Evolutionary conservation across 441 rosid species (phyloP).

Genomic region (Iberis amara): DNA sequence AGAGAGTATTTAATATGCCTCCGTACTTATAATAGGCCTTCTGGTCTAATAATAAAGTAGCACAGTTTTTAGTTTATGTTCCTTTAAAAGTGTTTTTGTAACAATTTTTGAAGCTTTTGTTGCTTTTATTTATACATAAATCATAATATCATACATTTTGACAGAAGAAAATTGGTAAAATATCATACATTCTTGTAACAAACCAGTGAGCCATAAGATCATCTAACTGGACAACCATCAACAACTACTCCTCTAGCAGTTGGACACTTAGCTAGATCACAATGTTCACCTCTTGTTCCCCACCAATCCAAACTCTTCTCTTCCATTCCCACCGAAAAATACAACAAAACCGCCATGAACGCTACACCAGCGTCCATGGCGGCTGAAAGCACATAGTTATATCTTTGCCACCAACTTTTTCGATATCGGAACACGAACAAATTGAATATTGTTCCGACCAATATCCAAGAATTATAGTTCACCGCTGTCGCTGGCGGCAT

Average conservation of each 20-base stretch:
- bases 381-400: slow-evolving; percentile 74
- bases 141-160: too few species aligned
- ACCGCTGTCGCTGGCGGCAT: slow-evolving; percentile 78
- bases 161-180: too few species aligned
- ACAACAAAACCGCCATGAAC: slow-evolving; percentile 66
- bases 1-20: too few species aligned
- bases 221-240: slow-evolving; percentile 52
- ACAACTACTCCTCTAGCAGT: slow-evolving; percentile 53
- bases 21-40: too few species aligned
- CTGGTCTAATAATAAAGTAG: too few species aligned
- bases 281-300: slow-evolving; percentile 66
- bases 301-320: slow-evolving; percentile 42
- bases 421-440: slow-evolving; percentile 47
- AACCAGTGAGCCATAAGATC: too few species aligned
- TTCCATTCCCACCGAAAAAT: slow-evolving; percentile 46
- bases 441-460: slow-evolving; percentile 52
- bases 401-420: slow-evolving; percentile 74
- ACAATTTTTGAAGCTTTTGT: too few species aligned
- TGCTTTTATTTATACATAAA: too few species aligned
- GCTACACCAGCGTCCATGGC: slow-evolving; percentile 79
- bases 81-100: too few species aligned
- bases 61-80: too few species aligned
- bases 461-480: slow-evolving; percentile 65
- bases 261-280: slow-evolving; percentile 63
- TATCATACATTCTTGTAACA: too few species aligned